Base-by-base conservation (phyloP, 1,284 basidiomycete species). In the Ustilago sp. region DNA sequence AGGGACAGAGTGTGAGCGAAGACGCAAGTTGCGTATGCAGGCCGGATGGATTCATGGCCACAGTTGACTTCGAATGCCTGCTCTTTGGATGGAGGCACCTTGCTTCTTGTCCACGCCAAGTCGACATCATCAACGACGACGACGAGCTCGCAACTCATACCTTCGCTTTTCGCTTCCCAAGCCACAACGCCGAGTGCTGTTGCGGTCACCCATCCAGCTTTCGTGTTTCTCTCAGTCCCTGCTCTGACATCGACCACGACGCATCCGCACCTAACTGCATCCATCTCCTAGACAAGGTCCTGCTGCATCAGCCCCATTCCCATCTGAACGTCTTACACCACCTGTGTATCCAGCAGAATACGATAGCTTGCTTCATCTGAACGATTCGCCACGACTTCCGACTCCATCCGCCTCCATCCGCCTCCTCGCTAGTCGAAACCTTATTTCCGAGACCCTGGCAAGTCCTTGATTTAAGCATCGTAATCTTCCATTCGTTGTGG, bases 1-100 rank as follows among this genome's bases (percentile, higher is more conserved):
- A 43, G 47, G 4, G 47, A 48, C n/a, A 19, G 47, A 48, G 45
- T 23, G 31, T 50, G 48, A 50, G 48, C 48, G 48, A 35, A 53
- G 52, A 53, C 48, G 48, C 48, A 50, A 50, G 28, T 50, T 50
- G 48, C 28, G 57, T 47, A 61, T 54, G 39, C 51, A 54, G 12
- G 28, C 50, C 35, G 59, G 59, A 61, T 61, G 59, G 59, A 61
- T 61, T 47, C 57, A 58, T n/a, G 31, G 32, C n/a, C 43, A 45
- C 36, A 43, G 32, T 48, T 35, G 43, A 48, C 23, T 32, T 53
- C n/a, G 31, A 34, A 55, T 36, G 32, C 57, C 31, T 38, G 43
- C 34, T 50, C 34, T 50, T 31, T 54, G 59, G 59, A 61, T 61
- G 51, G 51, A 61, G 28, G 4, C 9, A 12, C 39, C 50, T 53